These are phyloP conservation scores for Syncephalastrum racemosum DNA, from an alignment of 371 early-diverging fungal genomes.

Conservation along the genomic window DNA sequence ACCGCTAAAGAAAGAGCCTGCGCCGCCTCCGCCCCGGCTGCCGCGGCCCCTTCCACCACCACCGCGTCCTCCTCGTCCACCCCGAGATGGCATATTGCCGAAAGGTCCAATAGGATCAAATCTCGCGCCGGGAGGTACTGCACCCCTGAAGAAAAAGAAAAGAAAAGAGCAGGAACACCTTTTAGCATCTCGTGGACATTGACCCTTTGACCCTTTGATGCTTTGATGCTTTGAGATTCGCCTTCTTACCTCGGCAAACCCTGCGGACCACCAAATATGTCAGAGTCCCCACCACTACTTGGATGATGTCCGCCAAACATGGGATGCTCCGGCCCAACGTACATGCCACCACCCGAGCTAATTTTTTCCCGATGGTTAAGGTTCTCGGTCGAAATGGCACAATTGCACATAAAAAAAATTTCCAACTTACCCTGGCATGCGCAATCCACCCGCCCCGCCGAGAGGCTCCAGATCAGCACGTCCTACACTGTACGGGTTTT, in stretches of 20 bases:
- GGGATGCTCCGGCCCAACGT: constrained; percentile 89
- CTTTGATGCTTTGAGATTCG: no score
- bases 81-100: constrained; percentile 40
- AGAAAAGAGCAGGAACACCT: not conserved
- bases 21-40: constrained; percentile 37
- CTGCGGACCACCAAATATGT: constrained; percentile 53
- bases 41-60: constrained; percentile 37
- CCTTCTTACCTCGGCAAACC: constrained; percentile 46
- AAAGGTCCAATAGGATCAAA: constrained; percentile 93
- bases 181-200: no score
- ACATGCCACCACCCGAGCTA: constrained; percentile 74
- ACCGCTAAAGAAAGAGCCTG: constrained; percentile 46
- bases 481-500: constrained; percentile 57
- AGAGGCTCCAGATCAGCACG: constrained; percentile 56
- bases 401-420: not conserved
- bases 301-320: constrained; percentile 67
- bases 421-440: constrained; percentile 42
- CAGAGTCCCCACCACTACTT: constrained; percentile 32
- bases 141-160: constrained; percentile 45
- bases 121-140: constrained; percentile 93
- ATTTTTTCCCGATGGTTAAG: constrained; percentile 5
- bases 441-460: constrained; percentile 41
- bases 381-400: not conserved
- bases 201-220: no score
- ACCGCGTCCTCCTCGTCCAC: constrained; percentile 35